Evolutionary conservation across 148 eudicot genomes (phyloP), one percentile per base, ranked within the genome.

Genomic region (Fagopyrum esculentum): DNA sequence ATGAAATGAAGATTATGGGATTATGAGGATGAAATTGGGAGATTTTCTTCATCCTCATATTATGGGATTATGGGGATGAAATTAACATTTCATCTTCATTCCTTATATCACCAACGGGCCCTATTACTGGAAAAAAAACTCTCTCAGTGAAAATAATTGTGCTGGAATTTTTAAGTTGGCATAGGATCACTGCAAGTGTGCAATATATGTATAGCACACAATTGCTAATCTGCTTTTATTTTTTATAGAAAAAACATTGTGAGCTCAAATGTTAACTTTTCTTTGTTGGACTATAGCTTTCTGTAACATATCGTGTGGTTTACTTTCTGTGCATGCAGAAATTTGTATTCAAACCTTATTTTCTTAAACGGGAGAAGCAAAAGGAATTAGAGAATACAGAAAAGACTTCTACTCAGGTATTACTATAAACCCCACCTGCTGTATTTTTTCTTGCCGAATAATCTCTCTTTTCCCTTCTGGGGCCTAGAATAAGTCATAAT

Each of bases 381-480:
- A 92, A 85, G 86, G 82, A 82, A 55, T 49, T 80, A 75, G 99
- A 95, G 84, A 85, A 82, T 61, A 83, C 81, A 80, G 94, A 85
- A 60, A 86, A 79, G 74, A 90, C 93, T 59, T 85, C 84, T 52
- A 79, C 82, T 77, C 97, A 95, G 99, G 99, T 95, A 92, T 50
- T 35, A 63, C 45, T 63, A 30, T 29, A 63, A 30, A 63, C 10
- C 69, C 11, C 12, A 15, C 13, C 44, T 4, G 13, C 16, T 29
- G 1, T 63, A 30, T 63, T 10, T 63, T 4, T 30, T 59, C 29
- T 63, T 9, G 16, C n/a, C 16, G 5, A 63, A 29, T 13, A 29
- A 63, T 12, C 3, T 51, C 46, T 46, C 74, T 52, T 45, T 12
- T 51, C 45, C 45, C 70, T 64, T 64, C 70, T 64, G 70, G 17